A percentile compares a stretch with the other conserved stretches of the same genome.
Conservation (phyloP, 352 stramenopile genomes). For the Globisporangium viniferum region DNA sequence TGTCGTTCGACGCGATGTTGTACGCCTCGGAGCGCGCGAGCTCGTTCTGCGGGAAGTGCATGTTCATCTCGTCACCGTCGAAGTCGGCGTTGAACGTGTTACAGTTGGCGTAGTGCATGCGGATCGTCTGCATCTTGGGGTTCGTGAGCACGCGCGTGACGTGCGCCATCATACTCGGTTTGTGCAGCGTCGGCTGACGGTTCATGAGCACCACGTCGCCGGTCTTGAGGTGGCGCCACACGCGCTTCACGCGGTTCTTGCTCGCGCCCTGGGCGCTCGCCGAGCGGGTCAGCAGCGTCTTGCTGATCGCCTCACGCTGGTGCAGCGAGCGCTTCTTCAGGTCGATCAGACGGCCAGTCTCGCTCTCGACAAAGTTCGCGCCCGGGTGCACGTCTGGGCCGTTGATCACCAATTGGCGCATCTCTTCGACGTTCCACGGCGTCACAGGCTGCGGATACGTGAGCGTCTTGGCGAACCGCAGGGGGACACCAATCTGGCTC, state of each 20-base stretch:
- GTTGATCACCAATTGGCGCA: constrained; percentile 96
- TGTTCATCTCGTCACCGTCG: constrained; percentile 99
- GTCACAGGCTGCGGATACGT: constrained; percentile 98
- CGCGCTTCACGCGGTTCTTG: constrained; percentile 91
- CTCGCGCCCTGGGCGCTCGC: constrained; percentile 73
- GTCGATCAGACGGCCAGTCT: constrained; percentile 92
- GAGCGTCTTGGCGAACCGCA: constrained; percentile 97
- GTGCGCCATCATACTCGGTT: constrained; percentile 99
- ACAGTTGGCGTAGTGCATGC: constrained; percentile 99
- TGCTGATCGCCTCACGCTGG: constrained; percentile 95
- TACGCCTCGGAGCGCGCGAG: constrained; percentile 96
- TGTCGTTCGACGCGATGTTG: constrained; percentile 96
- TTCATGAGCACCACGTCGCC: constrained; percentile 99
- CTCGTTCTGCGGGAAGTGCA: constrained; percentile 99
- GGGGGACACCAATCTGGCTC: constrained; percentile 99
- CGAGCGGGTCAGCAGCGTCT: constrained; percentile 91
- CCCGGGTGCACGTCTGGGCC: constrained; percentile 95
- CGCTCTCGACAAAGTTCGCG: constrained; percentile 97
- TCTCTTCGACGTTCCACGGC: constrained; percentile 96
- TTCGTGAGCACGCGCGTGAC: constrained; percentile 95
- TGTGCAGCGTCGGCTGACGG: constrained; percentile 99
- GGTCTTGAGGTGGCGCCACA: constrained; percentile 97
- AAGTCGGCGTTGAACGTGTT: constrained; percentile 99
- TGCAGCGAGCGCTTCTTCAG: constrained; percentile 91
- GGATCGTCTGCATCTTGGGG: constrained; percentile 98